Evolutionary conservation across 1,139 yeast genomes (phyloP).

Genomic region (Maudiozyma humilis): DNA sequence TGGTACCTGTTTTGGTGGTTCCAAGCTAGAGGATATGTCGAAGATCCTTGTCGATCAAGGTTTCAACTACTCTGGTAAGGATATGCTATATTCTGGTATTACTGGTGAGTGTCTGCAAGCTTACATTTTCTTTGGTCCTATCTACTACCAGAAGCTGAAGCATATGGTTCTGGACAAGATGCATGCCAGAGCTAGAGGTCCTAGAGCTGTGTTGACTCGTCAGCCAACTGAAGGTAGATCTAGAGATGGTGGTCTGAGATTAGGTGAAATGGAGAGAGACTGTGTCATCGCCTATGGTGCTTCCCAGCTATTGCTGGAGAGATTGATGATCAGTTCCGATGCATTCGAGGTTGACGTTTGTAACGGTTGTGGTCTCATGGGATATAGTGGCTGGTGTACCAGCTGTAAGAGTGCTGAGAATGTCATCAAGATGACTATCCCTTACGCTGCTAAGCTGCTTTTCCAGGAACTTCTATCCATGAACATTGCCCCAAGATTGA

Average conservation of each 20-base stretch:
- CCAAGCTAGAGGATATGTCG: slow-evolving; percentile 93
- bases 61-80: slow-evolving; percentile 91
- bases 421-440: slow-evolving; percentile 90
- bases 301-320: slow-evolving; percentile 82
- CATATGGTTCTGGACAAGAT: slow-evolving; percentile 98
- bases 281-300: slow-evolving; percentile 99
- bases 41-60: slow-evolving; percentile 84
- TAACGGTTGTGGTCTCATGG: slow-evolving; percentile 94
- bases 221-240: slow-evolving; percentile 99
- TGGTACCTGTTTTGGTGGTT: slow-evolving; percentile 98
- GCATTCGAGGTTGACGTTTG: slow-evolving; percentile 96
- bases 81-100: slow-evolving; percentile 95
- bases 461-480: slow-evolving; percentile 94
- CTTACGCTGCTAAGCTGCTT: slow-evolving; percentile 91
- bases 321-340: slow-evolving; percentile 94
- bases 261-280: slow-evolving; percentile 99
- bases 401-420: slow-evolving; percentile 83
- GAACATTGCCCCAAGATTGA: slow-evolving; percentile 95
- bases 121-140: slow-evolving; percentile 95
- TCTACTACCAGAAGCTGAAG: slow-evolving; percentile 93
- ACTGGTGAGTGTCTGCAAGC: slow-evolving; percentile 98
- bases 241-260: slow-evolving; percentile 96
- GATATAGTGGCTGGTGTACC: slow-evolving; percentile 95
- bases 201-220: slow-evolving; percentile 94
- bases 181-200: slow-evolving; percentile 99